These are phyloP conservation scores for Eucommia ulmoides DNA, from an alignment of 257 asterid species.

Conservation along the genomic window DNA sequence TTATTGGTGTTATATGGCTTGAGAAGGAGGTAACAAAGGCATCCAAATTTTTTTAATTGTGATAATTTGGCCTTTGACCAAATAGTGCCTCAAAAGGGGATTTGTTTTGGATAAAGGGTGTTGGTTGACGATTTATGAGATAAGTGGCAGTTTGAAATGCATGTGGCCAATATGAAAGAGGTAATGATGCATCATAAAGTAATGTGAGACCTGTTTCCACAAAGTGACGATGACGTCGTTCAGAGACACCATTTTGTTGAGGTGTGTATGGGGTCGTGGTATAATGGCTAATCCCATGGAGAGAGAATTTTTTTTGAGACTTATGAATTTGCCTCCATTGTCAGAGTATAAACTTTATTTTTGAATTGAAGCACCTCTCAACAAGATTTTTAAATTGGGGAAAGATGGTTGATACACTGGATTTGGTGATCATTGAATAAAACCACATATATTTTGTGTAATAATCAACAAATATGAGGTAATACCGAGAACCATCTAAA, in stretches of 20 bases:
- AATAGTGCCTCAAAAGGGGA: background rate
- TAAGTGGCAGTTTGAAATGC: background rate
- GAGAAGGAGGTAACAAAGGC: background rate
- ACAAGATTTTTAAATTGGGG: background rate
- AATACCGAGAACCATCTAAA: background rate
- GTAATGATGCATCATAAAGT: background rate
- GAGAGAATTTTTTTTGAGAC: background rate
- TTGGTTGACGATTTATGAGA: background rate
- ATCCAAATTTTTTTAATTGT: background rate
- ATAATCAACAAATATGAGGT: background rate
- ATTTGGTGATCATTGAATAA: background rate
- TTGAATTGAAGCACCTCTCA: background rate
- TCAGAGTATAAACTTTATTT: background rate
- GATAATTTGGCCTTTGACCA: background rate
- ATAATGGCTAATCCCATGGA: background rate
- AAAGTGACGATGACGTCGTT: slow-evolving; percentile 2
- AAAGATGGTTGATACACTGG: background rate
- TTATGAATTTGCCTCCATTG: background rate
- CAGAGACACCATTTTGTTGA: slow-evolving; percentile 1
- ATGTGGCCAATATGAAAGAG: background rate
- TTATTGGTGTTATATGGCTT: background rate
- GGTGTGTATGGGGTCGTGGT: background rate
- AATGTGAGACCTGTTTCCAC: slow-evolving; percentile 2
- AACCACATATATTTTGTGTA: background rate
- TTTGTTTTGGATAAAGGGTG: background rate